Evolutionary conservation across 129 eudicot species (phyloP).

Genomic region (Lonicera japonica): DNA sequence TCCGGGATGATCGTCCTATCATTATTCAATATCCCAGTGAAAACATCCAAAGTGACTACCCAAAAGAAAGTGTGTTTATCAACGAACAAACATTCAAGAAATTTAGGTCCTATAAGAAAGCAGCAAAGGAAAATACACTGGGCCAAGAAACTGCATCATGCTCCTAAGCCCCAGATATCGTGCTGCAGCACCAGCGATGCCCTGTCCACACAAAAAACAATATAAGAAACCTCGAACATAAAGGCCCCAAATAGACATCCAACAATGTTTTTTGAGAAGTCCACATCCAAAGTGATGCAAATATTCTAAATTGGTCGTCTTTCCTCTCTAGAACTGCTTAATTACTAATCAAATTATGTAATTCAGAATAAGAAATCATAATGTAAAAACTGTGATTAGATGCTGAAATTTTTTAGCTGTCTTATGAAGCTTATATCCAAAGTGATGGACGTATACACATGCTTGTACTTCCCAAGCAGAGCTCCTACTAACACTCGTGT

Average conservation of each 20-base stretch:
- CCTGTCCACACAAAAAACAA: constrained; percentile 41
- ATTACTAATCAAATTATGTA: too few species aligned
- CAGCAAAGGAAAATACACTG: constrained; percentile 47
- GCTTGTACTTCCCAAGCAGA: too few species aligned
- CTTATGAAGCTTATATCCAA: too few species aligned
- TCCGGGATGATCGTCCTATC: too few species aligned
- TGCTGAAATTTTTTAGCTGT: too few species aligned
- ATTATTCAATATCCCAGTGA: too few species aligned
- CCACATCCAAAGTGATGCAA: not conserved
- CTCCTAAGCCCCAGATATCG: constrained; percentile 77
- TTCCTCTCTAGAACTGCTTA: too few species aligned
- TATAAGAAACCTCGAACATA: not conserved
- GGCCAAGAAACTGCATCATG: constrained; percentile 68
- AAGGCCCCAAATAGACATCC: not conserved
- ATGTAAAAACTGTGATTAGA: too few species aligned
- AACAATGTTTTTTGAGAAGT: not conserved
- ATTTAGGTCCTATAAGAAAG: not conserved
- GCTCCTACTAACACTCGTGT: too few species aligned
- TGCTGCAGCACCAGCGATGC: constrained; percentile 75
- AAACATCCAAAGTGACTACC: not conserved
- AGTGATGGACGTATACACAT: too few species aligned
- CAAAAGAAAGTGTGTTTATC: too few species aligned
- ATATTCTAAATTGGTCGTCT: not conserved
- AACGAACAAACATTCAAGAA: not conserved
- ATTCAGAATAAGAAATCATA: too few species aligned